Base-by-base conservation (phyloP, 2,329 filamentous ascomycete species). In the Exophiala lecanii-corni region DNA sequence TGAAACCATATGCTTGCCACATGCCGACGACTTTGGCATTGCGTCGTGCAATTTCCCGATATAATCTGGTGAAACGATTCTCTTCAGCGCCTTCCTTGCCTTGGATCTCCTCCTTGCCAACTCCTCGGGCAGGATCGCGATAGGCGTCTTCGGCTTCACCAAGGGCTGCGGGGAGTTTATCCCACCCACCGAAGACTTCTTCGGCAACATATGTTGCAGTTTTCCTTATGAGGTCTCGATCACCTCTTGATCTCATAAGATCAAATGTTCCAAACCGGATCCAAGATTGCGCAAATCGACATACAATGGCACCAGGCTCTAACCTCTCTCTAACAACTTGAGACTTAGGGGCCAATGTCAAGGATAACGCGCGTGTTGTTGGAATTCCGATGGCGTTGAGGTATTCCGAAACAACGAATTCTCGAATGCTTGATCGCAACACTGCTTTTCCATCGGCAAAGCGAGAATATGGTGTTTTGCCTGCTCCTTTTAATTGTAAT, bases 1-100 rank as follows among this genome's bases (percentile, higher is more conserved):
- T 97, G 69, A 98, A 98, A n/a, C 88, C 92, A 59, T 97, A 97
- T 0, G 88, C 89, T 69, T 98, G 94, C 91, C 92, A 97, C 54
- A 84, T 78, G 9, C 92, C 92, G 2, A 97, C 89, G 0, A 86
- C 94, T 45, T 76, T 73, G 1, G 92, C 92, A 60, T 96, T 98
- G 21, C 86, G 79, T 31, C 88, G 80, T 3, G 82, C 81, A 43
- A 98, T 82, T 58, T 94, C 89, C 25, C 92, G 82, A 63, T 94
- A 98, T 1, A 98, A 70, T 12, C 89, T 77, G 1, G 84, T 74
- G 62, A 92, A 98, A 21, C 91, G 78, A 61, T 98, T 98, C 60
- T 96, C 84, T 45, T 83, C 78, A 3, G 76, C 67, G 2, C 81
- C 79, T 2, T 75, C 65, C 4, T 79, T 74, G 2, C 87, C 88